Evolutionary conservation across 371 early-diverging fungal species (phyloP), one percentile per base, ranked within the genome.

Genomic region (Syncephalastrum contaminatum): DNA sequence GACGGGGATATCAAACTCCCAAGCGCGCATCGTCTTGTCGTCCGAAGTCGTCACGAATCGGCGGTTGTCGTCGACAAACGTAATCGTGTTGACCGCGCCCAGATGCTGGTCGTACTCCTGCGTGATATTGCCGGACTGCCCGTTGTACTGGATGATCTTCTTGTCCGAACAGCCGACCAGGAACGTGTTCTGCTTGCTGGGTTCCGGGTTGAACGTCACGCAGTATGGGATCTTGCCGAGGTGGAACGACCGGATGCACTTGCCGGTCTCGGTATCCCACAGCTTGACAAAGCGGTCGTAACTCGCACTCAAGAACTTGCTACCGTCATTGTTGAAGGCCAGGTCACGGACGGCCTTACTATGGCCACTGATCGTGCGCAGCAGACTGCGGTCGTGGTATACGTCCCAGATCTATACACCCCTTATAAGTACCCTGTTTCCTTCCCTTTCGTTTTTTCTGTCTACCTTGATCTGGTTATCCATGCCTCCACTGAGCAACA

Each of bases 1-100:
- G 8, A 97, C 95, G 3, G 98, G 98, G 56, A 97, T 96, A 63
- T 91, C 97, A 64, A 82, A 94, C 78, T 99, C 99, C 98, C 98
- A 99, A 30, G 90, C 95, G 51, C 98, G 84, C 70, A 99, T 71
- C 4, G 94, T 92, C 72, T 97, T 97, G 80, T 99, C 99, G 69
- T 97, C 97, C 13, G 91, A 90, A 1, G 97, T 95, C 5, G 95
- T 91, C 42, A 99, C 89, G 65, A 97, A 99, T 48, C 95, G 85
- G 55, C 95, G 77, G 69, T 92, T 92, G 3, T 94, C 91, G 60
- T 97, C 96, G 6, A 97, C 88, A 83, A 97, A 97, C 0, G 96
- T 96, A 53, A 99, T 91, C 25, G 94, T 91, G 67, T 97, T 97
- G 48, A 99, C 90, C 4, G 96, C 90, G 25, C 95, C 97, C 71